Evolutionary conservation across 164 flowering plant genomes (phyloP), one percentile per base, ranked within the genome.

Genomic region (Aristolochia californica): DNA sequence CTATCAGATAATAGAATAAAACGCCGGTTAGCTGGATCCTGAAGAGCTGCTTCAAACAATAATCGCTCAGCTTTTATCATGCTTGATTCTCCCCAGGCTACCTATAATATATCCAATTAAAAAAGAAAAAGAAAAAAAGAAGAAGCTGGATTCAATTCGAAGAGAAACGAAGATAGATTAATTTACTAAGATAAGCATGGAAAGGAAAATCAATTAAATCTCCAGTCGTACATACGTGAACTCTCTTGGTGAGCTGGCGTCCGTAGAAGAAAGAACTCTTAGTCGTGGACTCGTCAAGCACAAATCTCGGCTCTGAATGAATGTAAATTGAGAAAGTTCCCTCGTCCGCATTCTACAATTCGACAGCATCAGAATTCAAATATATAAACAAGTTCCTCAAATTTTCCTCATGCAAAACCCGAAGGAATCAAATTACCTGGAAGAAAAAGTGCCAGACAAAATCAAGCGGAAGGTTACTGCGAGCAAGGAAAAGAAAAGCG

Each of bases 1-100:
- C 98, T 88, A 64, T 93, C 99, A 23, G 99, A 93, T 24, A 93
- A 75, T 40, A 93, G 95, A 62, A 93, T 76, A 72, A 93, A 93
- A 77, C 95, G 78, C 70, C 83, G 95, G 65, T 89, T 93, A 43
- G 91, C 87, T 0, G 87, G 88, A 72, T 93, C 96, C 57, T 78
- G 69, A 55, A 93, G 83, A 49, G 99, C 97, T 55, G 73, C 75
- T 21, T 55, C 84, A 43, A 93, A 64, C 53, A 93, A 71, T 71
- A 88, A 72, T 66, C 83, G 78, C 75, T 93, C 96, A 0, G 97
- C 99, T 64, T 72, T 71, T 65, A 93, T 85, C 99, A 89, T 89
- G 73, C 83, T 89, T 9, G 94, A 72, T 55, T 87, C 87, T 59
- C 99, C 99, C 99, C 97, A 93, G 16, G 21, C 74, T 45, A 93